These are phyloP conservation scores for Capsicum rhomboideum DNA, from an alignment of 257 asterid genomes.

Conservation along the genomic window DNA sequence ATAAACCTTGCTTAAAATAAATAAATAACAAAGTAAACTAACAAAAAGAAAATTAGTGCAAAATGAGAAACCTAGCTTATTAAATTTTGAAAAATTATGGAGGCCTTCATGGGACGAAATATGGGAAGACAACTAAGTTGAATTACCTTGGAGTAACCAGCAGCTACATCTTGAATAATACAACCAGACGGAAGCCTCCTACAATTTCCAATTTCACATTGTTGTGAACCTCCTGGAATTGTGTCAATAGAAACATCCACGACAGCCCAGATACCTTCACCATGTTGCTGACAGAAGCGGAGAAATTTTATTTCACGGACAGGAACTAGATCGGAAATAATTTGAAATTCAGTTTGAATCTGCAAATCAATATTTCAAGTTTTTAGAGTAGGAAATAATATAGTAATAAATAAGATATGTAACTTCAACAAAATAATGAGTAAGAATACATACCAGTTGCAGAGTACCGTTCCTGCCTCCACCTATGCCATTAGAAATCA, in stretches of 20 bases:
- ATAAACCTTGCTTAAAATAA: too few species aligned
- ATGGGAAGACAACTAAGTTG: too few species aligned
- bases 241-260: slow-evolving; percentile 69
- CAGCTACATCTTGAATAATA: slow-evolving; percentile 49
- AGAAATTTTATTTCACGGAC: slow-evolving; percentile 51
- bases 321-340: slow-evolving; percentile 60
- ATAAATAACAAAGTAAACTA: not conserved
- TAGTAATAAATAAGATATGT: not conserved
- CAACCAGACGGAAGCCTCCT: slow-evolving; percentile 88
- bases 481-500: slow-evolving; percentile 49
- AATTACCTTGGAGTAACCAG: slow-evolving; percentile 67
- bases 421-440: not conserved
- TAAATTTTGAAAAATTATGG: too few species aligned
- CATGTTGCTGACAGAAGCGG: slow-evolving; percentile 72
- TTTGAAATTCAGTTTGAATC: slow-evolving; percentile 80
- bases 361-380: slow-evolving; percentile 8
- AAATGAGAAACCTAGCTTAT: too few species aligned
- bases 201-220: slow-evolving; percentile 24
- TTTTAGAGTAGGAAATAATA: not conserved
- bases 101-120: too few species aligned
- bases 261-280: slow-evolving; percentile 64
- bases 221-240: slow-evolving; percentile 23
- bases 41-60: too few species aligned
- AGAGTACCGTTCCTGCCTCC: slow-evolving; percentile 58
- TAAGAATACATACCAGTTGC: slow-evolving; percentile 41